phyloP scores from a whole-genome alignment of 2,329 filamentous ascomycete genomes.

The Penicillium vulpinum region DNA sequence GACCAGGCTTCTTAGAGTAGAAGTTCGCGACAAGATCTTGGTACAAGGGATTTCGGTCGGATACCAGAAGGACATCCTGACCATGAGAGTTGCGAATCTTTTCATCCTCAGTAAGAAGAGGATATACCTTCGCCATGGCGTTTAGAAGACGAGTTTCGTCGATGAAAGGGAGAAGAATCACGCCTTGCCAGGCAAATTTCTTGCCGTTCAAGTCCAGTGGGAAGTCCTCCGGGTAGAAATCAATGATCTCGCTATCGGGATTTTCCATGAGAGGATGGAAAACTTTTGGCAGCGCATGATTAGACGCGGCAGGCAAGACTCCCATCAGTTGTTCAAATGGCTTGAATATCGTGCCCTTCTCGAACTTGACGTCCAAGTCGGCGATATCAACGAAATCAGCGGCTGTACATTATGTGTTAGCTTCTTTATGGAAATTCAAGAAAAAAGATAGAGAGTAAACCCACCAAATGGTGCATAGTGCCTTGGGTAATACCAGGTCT shows the following conservation, averaged over 20 bases:
- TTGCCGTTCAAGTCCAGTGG: slow-evolving; percentile 93
- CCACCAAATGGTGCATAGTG: slow-evolving; percentile 87
- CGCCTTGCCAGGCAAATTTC: slow-evolving; percentile 97
- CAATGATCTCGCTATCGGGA: slow-evolving; percentile 84
- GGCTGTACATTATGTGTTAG: slow-evolving; percentile 47
- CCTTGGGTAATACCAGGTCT: slow-evolving; percentile 96
- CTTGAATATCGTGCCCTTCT: slow-evolving; percentile 79
- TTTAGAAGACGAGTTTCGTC: slow-evolving; percentile 82
- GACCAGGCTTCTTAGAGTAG: slow-evolving; percentile 83
- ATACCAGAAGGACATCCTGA: slow-evolving; percentile 78
- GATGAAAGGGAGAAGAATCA: slow-evolving; percentile 92
- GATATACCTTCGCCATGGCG: slow-evolving; percentile 82
- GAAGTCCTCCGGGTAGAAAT: slow-evolving; percentile 97
- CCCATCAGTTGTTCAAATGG: slow-evolving; percentile 99
- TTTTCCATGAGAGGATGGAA: slow-evolving; percentile 92
- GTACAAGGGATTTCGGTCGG: slow-evolving; percentile 81
- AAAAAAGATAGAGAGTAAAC: neutral
- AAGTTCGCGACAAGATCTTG: slow-evolving; percentile 80
- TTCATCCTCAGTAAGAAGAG: slow-evolving; percentile 74
- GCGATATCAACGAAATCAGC: slow-evolving; percentile 85
- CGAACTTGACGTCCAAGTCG: slow-evolving; percentile 76
- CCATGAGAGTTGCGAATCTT: slow-evolving; percentile 75
- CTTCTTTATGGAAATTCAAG: neutral
- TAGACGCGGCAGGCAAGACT: slow-evolving; percentile 88
- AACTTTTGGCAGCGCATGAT: slow-evolving; percentile 81